These are phyloP conservation scores for Aspergillus intermedius DNA, from an alignment of 2,329 filamentous ascomycete genomes.

Conservation along the genomic window DNA sequence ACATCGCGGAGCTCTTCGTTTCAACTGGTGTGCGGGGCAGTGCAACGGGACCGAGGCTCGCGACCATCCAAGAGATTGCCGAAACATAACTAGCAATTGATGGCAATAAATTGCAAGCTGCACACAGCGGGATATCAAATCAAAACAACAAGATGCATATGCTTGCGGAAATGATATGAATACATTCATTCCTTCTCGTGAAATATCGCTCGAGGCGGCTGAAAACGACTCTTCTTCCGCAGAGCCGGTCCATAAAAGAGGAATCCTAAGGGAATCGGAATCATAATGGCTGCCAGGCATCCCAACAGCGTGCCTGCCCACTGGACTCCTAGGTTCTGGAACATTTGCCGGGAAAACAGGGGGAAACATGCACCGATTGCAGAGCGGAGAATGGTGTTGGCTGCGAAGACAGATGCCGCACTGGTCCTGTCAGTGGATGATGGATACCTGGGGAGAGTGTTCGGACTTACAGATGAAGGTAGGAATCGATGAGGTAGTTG, in stretches of 20 bases:
- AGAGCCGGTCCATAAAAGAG: slow-evolving; percentile 25
- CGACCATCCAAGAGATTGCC: too few relatives aligned
- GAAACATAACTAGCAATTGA: too few relatives aligned
- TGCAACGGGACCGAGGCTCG: too few relatives aligned
- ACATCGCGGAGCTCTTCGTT: too few relatives aligned
- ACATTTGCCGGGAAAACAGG: slow-evolving; percentile 33
- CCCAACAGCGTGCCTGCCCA: slow-evolving; percentile 36
- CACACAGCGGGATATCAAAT: too few relatives aligned
- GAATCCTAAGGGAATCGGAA: slow-evolving; percentile 33
- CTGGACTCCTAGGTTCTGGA: slow-evolving; percentile 30
- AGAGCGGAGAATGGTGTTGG: slow-evolving; percentile 34
- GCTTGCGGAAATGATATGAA: too few relatives aligned
- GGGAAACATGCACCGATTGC: slow-evolving; percentile 30
- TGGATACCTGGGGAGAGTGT: not conserved
- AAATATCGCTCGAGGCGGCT: slow-evolving; percentile 6
- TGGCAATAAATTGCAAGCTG: too few relatives aligned
- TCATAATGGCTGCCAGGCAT: slow-evolving; percentile 29
- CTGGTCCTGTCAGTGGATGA: slow-evolving; percentile 12
- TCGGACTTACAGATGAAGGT: slow-evolving; percentile 32
- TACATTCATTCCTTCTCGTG: too few relatives aligned
- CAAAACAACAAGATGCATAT: too few relatives aligned
- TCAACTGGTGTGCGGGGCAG: too few relatives aligned
- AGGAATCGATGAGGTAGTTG: slow-evolving; percentile 35
- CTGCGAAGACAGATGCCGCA: slow-evolving; percentile 33
- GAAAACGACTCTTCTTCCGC: slow-evolving; percentile 23